Evolutionary conservation across 2,329 filamentous ascomycete genomes (phyloP).

Genomic region (Neonectria sp.): DNA sequence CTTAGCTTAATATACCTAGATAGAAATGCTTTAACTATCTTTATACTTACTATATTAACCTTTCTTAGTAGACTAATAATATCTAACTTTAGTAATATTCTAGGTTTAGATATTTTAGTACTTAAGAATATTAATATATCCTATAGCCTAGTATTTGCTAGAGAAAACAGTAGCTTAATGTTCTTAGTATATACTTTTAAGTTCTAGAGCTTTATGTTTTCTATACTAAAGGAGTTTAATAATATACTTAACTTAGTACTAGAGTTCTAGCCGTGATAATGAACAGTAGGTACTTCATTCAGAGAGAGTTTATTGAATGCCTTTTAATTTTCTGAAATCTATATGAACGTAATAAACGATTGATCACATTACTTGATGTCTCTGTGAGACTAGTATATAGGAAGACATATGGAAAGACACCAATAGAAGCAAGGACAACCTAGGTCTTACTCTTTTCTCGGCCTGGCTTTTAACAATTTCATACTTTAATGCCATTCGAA

Average conservation of each 20-base stretch:
- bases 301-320: no score
- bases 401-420: no score
- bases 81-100: slow-evolving; percentile 61
- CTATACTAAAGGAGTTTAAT: slow-evolving; percentile 51
- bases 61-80: slow-evolving; percentile 61
- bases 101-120: slow-evolving; percentile 62
- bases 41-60: slow-evolving; percentile 66
- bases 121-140: slow-evolving; percentile 59
- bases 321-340: no score
- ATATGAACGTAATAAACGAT: no score
- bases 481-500: no score
- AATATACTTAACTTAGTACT: slow-evolving; percentile 23
- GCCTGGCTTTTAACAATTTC: no score
- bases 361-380: no score
- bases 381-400: no score
- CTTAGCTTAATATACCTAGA: slow-evolving; percentile 60
- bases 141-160: slow-evolving; percentile 61
- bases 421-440: no score
- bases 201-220: slow-evolving; percentile 62
- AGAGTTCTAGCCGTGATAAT: slow-evolving; percentile 7
- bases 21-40: slow-evolving; percentile 64
- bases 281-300: no score
- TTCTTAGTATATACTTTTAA: slow-evolving; percentile 56
- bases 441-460: no score
- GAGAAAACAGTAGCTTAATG: slow-evolving; percentile 53